phyloP scores from a whole-genome alignment of 306 rosid genomes.

The Senna siamea region DNA sequence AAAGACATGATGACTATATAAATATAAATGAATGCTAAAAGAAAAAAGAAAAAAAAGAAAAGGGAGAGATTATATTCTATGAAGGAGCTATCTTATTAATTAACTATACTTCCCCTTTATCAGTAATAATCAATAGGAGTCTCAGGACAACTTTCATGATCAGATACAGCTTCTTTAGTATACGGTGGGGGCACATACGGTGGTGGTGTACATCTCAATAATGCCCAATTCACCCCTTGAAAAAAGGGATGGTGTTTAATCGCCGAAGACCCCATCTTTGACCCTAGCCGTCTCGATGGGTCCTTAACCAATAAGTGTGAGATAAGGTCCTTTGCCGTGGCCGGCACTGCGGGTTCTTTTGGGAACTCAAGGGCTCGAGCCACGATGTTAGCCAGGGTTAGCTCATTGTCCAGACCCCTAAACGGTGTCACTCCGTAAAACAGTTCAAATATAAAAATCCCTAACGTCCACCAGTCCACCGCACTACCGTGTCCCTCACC shows the following conservation, averaged over 20 bases:
- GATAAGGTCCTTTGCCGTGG: constrained; percentile 59
- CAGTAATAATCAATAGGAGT: constrained; percentile 71
- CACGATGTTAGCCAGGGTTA: constrained; percentile 61
- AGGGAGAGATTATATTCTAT: constrained; percentile 6
- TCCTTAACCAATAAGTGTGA: constrained; percentile 58
- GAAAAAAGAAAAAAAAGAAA: not conserved
- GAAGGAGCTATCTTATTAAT: constrained; percentile 2
- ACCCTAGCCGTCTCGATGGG: constrained; percentile 54
- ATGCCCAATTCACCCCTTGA: constrained; percentile 62
- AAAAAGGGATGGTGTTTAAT: constrained; percentile 60
- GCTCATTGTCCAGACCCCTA: constrained; percentile 56
- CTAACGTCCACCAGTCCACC: constrained; percentile 71
- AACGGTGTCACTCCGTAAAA: constrained; percentile 62
- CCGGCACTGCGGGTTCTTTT: constrained; percentile 56
- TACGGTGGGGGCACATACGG: constrained; percentile 63
- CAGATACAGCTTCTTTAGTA: constrained; percentile 50
- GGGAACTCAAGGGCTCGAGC: constrained; percentile 73
- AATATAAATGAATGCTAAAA: constrained; percentile 12
- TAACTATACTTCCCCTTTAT: constrained; percentile 25
- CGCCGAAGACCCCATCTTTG: constrained; percentile 56
- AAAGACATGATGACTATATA: not conserved
- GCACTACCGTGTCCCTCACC: constrained; percentile 67
- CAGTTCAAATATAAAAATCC: constrained; percentile 58
- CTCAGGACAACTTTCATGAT: constrained; percentile 57
- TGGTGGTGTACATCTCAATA: constrained; percentile 57